Base-by-base conservation (phyloP, 768 basidiomycete species). In the Cantharellus anzutake region DNA sequence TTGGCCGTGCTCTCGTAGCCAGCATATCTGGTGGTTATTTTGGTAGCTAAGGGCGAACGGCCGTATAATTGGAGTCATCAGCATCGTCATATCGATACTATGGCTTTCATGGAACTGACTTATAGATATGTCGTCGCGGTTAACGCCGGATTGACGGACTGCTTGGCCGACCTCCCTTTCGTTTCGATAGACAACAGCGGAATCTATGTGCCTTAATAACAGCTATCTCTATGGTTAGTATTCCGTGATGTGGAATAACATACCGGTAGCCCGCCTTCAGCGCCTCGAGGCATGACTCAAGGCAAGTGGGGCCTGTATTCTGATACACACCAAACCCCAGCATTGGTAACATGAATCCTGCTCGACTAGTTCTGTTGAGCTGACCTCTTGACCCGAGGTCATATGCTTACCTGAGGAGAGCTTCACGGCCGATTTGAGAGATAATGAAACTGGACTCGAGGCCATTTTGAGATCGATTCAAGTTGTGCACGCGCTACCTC, bases 271-370 rank as follows among this genome's bases (percentile, higher is more conserved):
- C 85, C 29, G 73, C 76, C 61, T 74, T 72, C 65, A 87, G 70
- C 2, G 85, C 84, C 56, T 80, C 78, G 5, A 81, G 64, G 48
- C 79, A 78, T 20, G 82, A 78, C 0, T 75, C 65, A 39, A 70
- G 73, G 56, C 81, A 72, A 37, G 11, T 11, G 11, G 7, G 11
- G 14, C 76, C 72, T 55, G 78, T 75, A 69, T 85, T 86, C 66
- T 79, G 75, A 65, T 80, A 86, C 20, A 86, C 83, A 2, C 74
- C 84, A 59, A 86, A 80, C 7, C 85, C 84, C 2, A 87, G 72
- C 3, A 75, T 67, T 34, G 85, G 84, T 71, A 86, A 80, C 34
- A 69, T 60, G 67, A 78, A 68, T 14, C 83, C 84, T 75, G 44
- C 20, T 29, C 20, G 20, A 29, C 20, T 29, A 29, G 20, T 29